A percentile compares a stretch with the other conserved stretches of the same genome.
phyloP scores from a whole-genome alignment of 75 land plant genomes.

The Adiantum capillusveneris region DNA sequence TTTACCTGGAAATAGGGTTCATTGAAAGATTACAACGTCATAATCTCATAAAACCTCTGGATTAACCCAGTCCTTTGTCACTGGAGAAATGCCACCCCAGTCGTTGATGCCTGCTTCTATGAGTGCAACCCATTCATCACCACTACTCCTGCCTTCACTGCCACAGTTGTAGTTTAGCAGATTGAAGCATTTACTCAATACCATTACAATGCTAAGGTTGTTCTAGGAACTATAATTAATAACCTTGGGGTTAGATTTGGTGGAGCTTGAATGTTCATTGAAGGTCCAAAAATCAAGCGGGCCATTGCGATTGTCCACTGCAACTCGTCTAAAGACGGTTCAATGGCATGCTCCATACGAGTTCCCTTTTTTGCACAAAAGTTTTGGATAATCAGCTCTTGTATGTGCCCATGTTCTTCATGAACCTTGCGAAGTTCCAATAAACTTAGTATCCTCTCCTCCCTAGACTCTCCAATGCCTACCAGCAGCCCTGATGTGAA shows the following conservation, averaged over 20 bases:
- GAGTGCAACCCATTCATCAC: constrained; percentile 22
- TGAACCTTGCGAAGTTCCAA: constrained; percentile 25
- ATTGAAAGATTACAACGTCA: background rate
- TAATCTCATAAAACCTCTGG: constrained; percentile 20
- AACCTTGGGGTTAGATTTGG: constrained; percentile 30
- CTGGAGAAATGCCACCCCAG: constrained; percentile 38
- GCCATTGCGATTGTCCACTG: constrained; percentile 43
- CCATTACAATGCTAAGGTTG: too few species aligned
- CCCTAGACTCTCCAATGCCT: constrained; percentile 36
- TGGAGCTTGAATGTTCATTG: constrained; percentile 39
- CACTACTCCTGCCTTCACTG: constrained; percentile 8
- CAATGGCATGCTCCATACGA: constrained; percentile 25
- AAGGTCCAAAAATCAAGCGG: constrained; percentile 29
- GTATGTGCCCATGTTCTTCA: constrained; percentile 32
- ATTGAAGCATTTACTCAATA: too few species aligned
- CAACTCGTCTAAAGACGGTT: constrained; percentile 25
- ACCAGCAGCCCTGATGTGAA: constrained; percentile 34
- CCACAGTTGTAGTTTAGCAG: too few species aligned
- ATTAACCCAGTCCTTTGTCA: constrained; percentile 41
- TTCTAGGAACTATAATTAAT: constrained; percentile 3
- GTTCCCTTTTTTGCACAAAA: constrained; percentile 37
- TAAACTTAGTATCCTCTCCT: constrained; percentile 25
- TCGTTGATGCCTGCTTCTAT: constrained; percentile 36
- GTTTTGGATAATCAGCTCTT: constrained; percentile 37
- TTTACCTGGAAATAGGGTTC: background rate